These are phyloP conservation scores for Tricladium varicosporioides DNA, from an alignment of 2,329 filamentous ascomycete genomes.

Conservation along the genomic window DNA sequence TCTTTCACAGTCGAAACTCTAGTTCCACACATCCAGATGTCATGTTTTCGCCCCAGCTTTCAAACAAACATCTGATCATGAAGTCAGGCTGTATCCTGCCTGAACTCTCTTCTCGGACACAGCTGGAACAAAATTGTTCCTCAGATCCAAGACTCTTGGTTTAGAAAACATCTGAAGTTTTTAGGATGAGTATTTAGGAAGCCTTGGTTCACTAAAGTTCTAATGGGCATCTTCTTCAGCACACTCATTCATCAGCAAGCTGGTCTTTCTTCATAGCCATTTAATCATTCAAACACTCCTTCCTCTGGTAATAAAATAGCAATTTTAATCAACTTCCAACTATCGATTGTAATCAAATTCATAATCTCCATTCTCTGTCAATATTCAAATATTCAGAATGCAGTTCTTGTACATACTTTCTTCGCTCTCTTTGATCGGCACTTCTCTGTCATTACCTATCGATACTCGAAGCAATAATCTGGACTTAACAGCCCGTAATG, in stretches of 20 bases:
- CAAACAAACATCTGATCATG: neutral
- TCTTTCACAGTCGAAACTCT: neutral
- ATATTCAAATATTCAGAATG: conserved; percentile 19
- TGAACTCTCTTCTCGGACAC: neutral
- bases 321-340: too few relatives aligned
- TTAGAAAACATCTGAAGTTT: neutral
- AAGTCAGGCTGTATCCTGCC: neutral
- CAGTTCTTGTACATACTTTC: conserved; percentile 16
- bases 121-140: neutral
- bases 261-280: neutral
- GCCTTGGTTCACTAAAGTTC: neutral
- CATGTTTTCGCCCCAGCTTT: neutral
- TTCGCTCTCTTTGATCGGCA: conserved; percentile 14
- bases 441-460: conserved; percentile 14
- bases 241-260: neutral
- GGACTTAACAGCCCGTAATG: neutral
- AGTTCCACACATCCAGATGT: neutral
- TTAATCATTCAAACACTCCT: neutral
- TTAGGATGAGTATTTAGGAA: neutral
- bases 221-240: neutral
- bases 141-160: neutral
- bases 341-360: neutral
- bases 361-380: conserved; percentile 1
- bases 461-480: neutral
- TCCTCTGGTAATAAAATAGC: too few relatives aligned